Conservation (phyloP, 139 green algal species). For the Pseudopediastrum boryanum region DNA sequence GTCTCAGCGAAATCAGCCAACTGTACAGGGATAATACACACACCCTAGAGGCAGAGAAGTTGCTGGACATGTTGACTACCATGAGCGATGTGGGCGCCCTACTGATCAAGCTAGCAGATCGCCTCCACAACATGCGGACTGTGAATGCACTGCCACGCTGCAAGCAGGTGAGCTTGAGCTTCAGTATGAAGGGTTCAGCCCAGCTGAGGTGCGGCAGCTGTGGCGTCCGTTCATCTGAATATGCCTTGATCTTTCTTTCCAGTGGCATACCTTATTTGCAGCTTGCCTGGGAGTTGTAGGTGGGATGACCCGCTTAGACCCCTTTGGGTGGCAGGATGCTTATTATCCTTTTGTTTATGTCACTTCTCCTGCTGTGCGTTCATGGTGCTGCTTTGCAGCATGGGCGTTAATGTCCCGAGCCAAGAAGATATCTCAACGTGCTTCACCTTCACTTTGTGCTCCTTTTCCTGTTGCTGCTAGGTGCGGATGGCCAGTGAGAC, state of each 20-base stretch:
- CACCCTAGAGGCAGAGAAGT: conserved; percentile 30
- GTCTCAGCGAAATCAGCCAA: conserved; percentile 56
- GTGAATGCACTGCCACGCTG: conserved; percentile 49
- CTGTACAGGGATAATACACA: conserved; percentile 47
- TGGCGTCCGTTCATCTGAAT: not conserved
- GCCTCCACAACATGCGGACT: conserved; percentile 75
- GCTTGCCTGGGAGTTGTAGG: too few species aligned
- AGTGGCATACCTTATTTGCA: too few species aligned
- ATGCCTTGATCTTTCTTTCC: too few species aligned
- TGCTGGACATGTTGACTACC: conserved; percentile 40
- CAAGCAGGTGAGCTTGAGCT: conserved; percentile 42
- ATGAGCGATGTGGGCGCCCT: conserved; percentile 41
- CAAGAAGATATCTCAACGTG: too few species aligned
- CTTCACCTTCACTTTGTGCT: too few species aligned
- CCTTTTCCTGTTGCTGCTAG: too few species aligned
- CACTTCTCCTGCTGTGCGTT: too few species aligned
- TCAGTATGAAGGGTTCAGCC: not conserved
- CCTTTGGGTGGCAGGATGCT: too few species aligned
- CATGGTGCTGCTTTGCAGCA: too few species aligned
- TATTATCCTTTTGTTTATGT: too few species aligned
- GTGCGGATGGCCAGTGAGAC: conserved; percentile 66
- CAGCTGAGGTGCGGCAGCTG: not conserved
- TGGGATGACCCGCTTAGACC: too few species aligned
- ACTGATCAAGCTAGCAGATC: conserved; percentile 84
- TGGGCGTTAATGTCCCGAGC: too few species aligned